A percentile compares a stretch with the other conserved stretches of the same genome.
Conservation (phyloP, 2,329 filamentous ascomycete genomes). For the Penicillium brasilianum region DNA sequence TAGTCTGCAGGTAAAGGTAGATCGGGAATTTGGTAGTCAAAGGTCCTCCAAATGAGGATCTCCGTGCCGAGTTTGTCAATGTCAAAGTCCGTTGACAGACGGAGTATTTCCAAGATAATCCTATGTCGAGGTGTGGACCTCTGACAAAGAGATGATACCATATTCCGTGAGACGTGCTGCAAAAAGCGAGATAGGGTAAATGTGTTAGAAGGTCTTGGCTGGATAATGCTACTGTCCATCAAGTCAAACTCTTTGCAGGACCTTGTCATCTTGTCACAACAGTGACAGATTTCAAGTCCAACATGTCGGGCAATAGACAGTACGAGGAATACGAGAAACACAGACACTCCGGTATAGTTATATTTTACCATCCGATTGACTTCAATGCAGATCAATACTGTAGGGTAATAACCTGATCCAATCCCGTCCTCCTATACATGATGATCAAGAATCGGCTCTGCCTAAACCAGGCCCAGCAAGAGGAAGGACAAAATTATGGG, state of each 20-base stretch:
- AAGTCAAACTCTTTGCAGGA: background rate
- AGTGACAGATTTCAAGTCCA: background rate
- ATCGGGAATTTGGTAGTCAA: background rate
- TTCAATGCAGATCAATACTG: conserved; percentile 4
- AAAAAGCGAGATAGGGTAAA: no score
- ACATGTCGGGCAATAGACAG: background rate
- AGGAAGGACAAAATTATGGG: conserved; percentile 3
- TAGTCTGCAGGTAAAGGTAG: background rate
- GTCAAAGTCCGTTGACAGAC: no score
- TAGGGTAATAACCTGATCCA: no score
- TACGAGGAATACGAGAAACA: background rate
- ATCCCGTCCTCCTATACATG: no score
- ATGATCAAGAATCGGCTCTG: background rate
- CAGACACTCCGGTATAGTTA: background rate
- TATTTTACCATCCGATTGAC: background rate
- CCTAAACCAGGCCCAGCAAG: background rate
- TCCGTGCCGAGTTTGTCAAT: background rate
- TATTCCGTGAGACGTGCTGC: no score
- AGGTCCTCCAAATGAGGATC: no score
- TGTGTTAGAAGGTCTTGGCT: background rate
- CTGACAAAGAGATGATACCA: no score
- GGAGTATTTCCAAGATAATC: no score
- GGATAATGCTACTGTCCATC: background rate
- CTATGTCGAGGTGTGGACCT: no score
- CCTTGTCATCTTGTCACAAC: background rate